These are phyloP conservation scores for Salix brachista DNA, from an alignment of 345 rosid species.

Conservation along the genomic window DNA sequence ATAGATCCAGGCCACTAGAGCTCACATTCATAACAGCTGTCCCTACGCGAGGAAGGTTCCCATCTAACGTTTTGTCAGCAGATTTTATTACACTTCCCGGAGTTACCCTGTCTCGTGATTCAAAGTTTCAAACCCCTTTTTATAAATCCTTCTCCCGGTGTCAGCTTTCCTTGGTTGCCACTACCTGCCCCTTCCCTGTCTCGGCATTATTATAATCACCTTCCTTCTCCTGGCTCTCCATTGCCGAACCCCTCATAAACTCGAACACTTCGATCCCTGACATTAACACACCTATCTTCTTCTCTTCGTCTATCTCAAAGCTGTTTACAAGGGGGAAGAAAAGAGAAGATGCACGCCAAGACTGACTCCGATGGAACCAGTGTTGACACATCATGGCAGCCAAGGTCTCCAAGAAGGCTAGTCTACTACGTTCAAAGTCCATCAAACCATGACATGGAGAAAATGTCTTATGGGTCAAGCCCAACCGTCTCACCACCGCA, in stretches of 20 bases:
- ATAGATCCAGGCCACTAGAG: not conserved
- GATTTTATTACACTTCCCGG: not conserved
- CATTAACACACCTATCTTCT: not conserved
- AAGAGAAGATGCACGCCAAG: constrained; percentile 68
- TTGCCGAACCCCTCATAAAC: not conserved
- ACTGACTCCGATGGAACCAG: constrained; percentile 92
- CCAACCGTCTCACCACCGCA: constrained; percentile 71
- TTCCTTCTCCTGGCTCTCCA: not conserved
- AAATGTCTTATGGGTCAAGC: constrained; percentile 91
- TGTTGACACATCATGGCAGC: constrained; percentile 59
- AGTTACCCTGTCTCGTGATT: constrained; percentile 10
- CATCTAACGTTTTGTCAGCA: not conserved
- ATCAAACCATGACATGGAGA: constrained; percentile 87
- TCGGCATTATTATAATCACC: not conserved
- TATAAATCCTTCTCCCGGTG: not conserved
- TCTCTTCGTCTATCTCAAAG: not conserved
- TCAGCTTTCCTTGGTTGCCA: not conserved
- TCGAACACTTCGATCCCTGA: not conserved
- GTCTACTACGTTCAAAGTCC: constrained; percentile 95
- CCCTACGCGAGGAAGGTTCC: not conserved
- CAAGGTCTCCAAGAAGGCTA: constrained; percentile 55
- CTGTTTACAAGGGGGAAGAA: not conserved
- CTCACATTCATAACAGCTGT: not conserved
- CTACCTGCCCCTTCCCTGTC: not conserved
- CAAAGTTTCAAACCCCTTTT: not conserved